phyloP scores from a whole-genome alignment of 495 filamentous ascomycete species.

The Zalerion maritima region DNA sequence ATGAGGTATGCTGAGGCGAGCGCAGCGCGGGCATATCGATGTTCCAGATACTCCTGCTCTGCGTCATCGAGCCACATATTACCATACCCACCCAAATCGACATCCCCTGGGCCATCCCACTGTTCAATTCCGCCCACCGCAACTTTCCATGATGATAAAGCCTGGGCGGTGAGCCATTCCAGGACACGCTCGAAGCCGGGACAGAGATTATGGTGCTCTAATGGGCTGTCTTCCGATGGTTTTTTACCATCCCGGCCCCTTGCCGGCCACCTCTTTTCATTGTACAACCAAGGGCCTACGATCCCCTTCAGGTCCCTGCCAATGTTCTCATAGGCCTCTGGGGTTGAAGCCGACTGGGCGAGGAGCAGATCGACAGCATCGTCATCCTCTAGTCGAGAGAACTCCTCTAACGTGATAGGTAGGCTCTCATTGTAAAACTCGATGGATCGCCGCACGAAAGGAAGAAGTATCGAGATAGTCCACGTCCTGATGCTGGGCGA shows the following conservation, averaged over 20 bases:
- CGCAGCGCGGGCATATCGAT: slow-evolving; percentile 55
- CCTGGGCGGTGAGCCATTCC: slow-evolving; percentile 49
- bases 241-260: slow-evolving; percentile 5
- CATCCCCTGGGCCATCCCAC: slow-evolving; percentile 71
- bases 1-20: slow-evolving; percentile 61
- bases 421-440: slow-evolving; percentile 57
- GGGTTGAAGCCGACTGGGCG: slow-evolving; percentile 37
- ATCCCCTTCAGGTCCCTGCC: slow-evolving; percentile 61
- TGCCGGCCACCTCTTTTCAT: slow-evolving; percentile 44
- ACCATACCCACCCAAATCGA: slow-evolving; percentile 61
- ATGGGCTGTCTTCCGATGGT: slow-evolving; percentile 4
- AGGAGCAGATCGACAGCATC: slow-evolving; percentile 55
- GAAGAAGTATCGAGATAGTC: slow-evolving; percentile 66
- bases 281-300: slow-evolving; percentile 73
- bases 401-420: slow-evolving; percentile 39
- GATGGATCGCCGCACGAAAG: slow-evolving; percentile 64
- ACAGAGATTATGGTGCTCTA: slow-evolving; percentile 13
- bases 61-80: slow-evolving; percentile 36
- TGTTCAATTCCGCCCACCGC: slow-evolving; percentile 49
- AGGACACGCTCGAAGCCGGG: slow-evolving; percentile 68
- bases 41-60: slow-evolving; percentile 36
- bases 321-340: slow-evolving; percentile 30
- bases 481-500: slow-evolving; percentile 53
- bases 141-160: slow-evolving; percentile 42
- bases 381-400: slow-evolving; percentile 47